Evolutionary conservation across 106 monocot genomes (phyloP), one percentile per base, ranked within the genome.

Genomic region (Narthecium ossifragum): DNA sequence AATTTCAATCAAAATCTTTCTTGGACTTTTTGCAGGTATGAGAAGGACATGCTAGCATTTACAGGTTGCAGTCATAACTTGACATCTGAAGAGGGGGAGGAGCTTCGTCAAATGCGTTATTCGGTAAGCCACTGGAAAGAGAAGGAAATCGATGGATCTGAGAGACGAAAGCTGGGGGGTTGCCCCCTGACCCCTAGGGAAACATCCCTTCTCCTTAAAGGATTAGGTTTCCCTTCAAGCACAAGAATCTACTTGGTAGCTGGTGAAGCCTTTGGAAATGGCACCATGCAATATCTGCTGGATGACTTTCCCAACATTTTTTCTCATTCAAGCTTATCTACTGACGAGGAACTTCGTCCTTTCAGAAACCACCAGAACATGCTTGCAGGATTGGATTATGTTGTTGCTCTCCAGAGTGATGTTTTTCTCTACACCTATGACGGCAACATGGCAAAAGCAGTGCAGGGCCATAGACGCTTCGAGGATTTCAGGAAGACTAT

Each of bases 371-470:
- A 90, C 46, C 90, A 90, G 65, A 96, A 96, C 65, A 90, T 86
- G 90, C 94, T 96, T 47, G 94, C 94, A 55, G 90, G 90, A n/a
- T 66, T 96, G 73, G 94, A 96, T 56, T 90, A 96, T 65, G 78
- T 81, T 50, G 86, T 96, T 50, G 94, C 94, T 55, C 76, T 96
- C 54, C 70, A 86, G 50, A 90, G 89, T 66, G 85, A 94, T 78
- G 89, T 83, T 66, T 94, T 94, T 60, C 54, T 94, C 53, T 94
- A 89, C 67, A 86, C 90, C 0, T 96, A 83, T 63, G 94, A 96
- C 66, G 94, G 94, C 20, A 96, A 96, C 68, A 96, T 96, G 94
- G 94, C 90, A n/a, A 96, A 90, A 64, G 90, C 94, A 60, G 94
- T 96, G 36, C 79, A 86, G 53, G 94, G 94, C n/a, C 94, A 96